Evolutionary conservation across 495 filamentous ascomycete species (phyloP), one percentile per base, ranked within the genome.

Genomic region (Hyphodiscus hymeniophilus): DNA sequence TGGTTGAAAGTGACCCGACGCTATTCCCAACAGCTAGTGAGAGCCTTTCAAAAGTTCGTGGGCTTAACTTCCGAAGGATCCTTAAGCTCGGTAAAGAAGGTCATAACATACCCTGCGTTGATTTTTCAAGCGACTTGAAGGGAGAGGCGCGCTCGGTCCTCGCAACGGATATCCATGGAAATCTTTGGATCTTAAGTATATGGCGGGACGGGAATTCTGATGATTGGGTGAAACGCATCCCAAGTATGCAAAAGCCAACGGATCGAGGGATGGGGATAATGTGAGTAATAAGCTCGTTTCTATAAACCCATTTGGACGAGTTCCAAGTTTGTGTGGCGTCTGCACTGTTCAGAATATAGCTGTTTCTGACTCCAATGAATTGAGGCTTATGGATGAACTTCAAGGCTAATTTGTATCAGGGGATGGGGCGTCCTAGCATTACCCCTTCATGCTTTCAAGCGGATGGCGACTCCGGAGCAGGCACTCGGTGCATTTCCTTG

Each of bases 101-200:
- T 2, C 39, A 60, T 16, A 95, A 97, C 55, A 87, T 95, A 3
- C 91, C 92, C 1, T 80, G 71, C 28, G 68, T 97, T 13, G 69
- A 77, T 10, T 96, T 97, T 59, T 73, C 76, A 31, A 76, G 76
- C 41, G 80, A 87, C 54, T 64, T 72, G 7, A 63, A 75, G 11
- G 89, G 85, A 1, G 64, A 74, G 0, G 74, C 73, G 5, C 60
- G 68, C 8, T 87, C 79, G 71, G 70, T 97, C 33, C 71, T 82
- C 15, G 89, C 84, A 17, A 79, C 79, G 10, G 85, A 89, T 52
- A 89, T 96, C 35, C 55, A 67, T 15, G 87, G 87, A 17, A 52
- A 53, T 21, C 24, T 55, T 16, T 43, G 31, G 38, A 48, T 48
- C 38, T 21, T 40, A 5, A 18, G 22, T 12, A 40, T 40, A 3